phyloP scores from a whole-genome alignment of 768 basidiomycete species.

The Cytidiella melzeri region DNA sequence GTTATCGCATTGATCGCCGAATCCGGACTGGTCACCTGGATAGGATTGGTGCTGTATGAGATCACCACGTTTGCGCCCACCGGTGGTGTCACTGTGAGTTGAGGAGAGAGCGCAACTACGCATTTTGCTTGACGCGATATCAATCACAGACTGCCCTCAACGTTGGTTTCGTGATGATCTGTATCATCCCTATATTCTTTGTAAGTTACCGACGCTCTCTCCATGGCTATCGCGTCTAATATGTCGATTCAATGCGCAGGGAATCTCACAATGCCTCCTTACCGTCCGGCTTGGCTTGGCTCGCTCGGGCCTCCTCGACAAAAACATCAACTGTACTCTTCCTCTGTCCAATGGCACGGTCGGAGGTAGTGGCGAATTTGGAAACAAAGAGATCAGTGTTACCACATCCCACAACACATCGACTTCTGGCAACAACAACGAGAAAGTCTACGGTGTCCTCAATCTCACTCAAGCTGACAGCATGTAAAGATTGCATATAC shows the following conservation, averaged over 20 bases:
- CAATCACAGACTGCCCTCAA: slow-evolving; percentile 8
- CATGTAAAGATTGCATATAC: too few species aligned
- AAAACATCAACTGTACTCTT: background rate
- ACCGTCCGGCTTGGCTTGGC: slow-evolving; percentile 17
- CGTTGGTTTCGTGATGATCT: slow-evolving; percentile 13
- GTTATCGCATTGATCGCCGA: slow-evolving; percentile 15
- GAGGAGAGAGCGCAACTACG: too few species aligned
- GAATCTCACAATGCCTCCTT: slow-evolving; percentile 20
- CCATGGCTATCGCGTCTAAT: background rate
- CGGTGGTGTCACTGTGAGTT: slow-evolving; percentile 13
- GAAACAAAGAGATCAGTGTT: background rate
- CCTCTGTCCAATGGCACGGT: too few species aligned
- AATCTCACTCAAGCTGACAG: too few species aligned
- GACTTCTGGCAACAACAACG: background rate
- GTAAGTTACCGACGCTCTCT: slow-evolving; percentile 1
- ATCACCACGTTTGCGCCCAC: slow-evolving; percentile 15
- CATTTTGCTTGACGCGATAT: too few species aligned
- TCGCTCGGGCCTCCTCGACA: background rate
- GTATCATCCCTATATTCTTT: slow-evolving; percentile 14
- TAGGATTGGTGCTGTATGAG: slow-evolving; percentile 18
- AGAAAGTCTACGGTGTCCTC: too few species aligned
- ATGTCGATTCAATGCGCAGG: slow-evolving; percentile 10
- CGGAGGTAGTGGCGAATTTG: background rate
- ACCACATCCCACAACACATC: background rate
- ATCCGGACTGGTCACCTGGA: slow-evolving; percentile 19